Evolutionary conservation across 2,329 filamentous ascomycete genomes (phyloP).

Genomic region (Aspergillus sp.): DNA sequence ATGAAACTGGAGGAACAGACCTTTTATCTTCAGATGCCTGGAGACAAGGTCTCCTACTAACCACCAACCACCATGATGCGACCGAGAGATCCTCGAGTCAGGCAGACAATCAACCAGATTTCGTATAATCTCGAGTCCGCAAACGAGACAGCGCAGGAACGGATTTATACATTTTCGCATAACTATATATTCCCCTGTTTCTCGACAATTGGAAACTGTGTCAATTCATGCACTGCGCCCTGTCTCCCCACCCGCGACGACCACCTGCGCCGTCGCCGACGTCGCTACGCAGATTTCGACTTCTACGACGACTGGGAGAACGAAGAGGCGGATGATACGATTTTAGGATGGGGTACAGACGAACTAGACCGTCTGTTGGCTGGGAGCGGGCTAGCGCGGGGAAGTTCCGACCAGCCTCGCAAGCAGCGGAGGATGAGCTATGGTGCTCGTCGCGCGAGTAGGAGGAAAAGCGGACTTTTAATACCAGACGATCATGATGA

Average conservation of each 20-base stretch:
- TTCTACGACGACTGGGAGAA: constrained; percentile 98
- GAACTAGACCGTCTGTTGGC: constrained; percentile 82
- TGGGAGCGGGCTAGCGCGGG: constrained; percentile 53
- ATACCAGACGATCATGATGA: constrained; percentile 58
- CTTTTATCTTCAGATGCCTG: not conserved
- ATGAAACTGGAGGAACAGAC: constrained; percentile 9
- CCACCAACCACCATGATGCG: constrained; percentile 52
- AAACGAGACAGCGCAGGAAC: constrained; percentile 87
- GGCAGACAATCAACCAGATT: constrained; percentile 91
- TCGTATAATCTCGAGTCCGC: constrained; percentile 86
- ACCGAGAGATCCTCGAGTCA: constrained; percentile 76
- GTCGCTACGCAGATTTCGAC: constrained; percentile 77
- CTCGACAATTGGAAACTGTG: constrained; percentile 61
- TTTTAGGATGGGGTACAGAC: constrained; percentile 77
- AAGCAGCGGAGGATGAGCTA: constrained; percentile 87
- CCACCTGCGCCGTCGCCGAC: constrained; percentile 68
- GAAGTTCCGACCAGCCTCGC: constrained; percentile 61
- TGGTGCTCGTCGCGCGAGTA: constrained; percentile 64
- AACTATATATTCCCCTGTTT: constrained; percentile 83
- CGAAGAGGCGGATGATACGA: constrained; percentile 56
- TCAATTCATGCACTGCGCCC: constrained; percentile 69
- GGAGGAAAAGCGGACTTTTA: constrained; percentile 56
- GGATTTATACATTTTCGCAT: constrained; percentile 86
- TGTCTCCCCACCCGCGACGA: constrained; percentile 71
- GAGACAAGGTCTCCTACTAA: constrained; percentile 33